A percentile compares a stretch with the other conserved stretches of the same genome.
Evolutionary conservation across 352 stramenopile species (phyloP).

Genomic region (Pythium rishiriense): DNA sequence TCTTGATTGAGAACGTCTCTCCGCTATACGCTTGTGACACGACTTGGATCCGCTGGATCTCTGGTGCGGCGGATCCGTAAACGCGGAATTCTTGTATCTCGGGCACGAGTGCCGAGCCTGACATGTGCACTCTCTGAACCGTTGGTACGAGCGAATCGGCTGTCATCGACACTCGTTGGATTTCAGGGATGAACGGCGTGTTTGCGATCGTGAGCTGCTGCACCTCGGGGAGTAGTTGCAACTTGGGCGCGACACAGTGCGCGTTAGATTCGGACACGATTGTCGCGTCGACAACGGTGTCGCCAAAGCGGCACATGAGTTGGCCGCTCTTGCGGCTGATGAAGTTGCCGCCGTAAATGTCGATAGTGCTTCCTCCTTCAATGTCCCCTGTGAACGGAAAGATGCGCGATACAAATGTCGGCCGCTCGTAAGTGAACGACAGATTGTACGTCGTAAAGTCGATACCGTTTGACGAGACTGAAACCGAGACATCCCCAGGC

Average conservation of each 20-base stretch:
- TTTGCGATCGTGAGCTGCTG: conserved; percentile 72
- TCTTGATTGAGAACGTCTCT: conserved; percentile 40
- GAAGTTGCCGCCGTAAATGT: conserved; percentile 67
- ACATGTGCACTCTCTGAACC: conserved; percentile 41
- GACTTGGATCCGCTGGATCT: conserved; percentile 45
- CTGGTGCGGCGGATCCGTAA: conserved; percentile 32
- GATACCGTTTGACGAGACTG: conserved; percentile 55
- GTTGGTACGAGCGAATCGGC: conserved; percentile 40
- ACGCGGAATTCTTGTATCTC: conserved; percentile 63
- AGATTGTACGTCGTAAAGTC: conserved; percentile 54
- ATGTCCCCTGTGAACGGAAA: conserved; percentile 66
- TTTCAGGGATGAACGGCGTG: conserved; percentile 41
- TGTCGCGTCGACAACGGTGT: conserved; percentile 60
- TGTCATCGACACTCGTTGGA: conserved; percentile 54
- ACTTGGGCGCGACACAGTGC: conserved; percentile 60
- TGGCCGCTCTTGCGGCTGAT: conserved; percentile 35
- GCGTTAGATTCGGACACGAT: conserved; percentile 66
- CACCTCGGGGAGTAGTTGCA: conserved; percentile 77
- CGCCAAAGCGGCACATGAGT: conserved; percentile 87
- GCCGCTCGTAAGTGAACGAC: conserved; percentile 52
- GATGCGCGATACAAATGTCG: conserved; percentile 54
- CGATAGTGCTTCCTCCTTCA: conserved; percentile 51
- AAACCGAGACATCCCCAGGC: conserved; percentile 37
- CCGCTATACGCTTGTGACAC: conserved; percentile 39
- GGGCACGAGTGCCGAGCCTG: conserved; percentile 23